phyloP scores from a whole-genome alignment of 2,329 filamentous ascomycete genomes.

The Fusarium sp. region DNA sequence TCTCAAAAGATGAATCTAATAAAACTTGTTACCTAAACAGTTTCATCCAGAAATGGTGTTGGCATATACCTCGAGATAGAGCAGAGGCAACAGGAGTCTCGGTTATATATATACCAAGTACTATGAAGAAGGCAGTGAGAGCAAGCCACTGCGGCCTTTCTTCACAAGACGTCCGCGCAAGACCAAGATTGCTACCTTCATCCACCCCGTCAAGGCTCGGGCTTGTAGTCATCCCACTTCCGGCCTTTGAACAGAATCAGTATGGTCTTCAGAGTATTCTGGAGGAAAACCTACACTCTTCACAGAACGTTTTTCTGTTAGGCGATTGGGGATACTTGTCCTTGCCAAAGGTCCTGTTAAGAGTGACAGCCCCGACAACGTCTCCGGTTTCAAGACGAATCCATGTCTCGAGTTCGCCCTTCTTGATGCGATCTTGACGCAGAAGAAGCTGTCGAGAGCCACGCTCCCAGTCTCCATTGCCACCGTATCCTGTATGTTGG shows the following conservation, averaged over 20 bases:
- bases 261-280: not conserved
- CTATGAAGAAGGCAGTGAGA: not conserved
- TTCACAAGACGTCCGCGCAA: too few relatives aligned
- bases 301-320: conserved; percentile 41
- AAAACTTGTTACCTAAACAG: too few relatives aligned
- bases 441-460: conserved; percentile 57
- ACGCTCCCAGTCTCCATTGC: conserved; percentile 70
- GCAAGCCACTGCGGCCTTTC: not conserved
- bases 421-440: conserved; percentile 53
- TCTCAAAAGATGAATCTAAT: too few relatives aligned
- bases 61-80: too few relatives aligned
- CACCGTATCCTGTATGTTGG: conserved; percentile 73
- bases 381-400: conserved; percentile 66
- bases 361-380: conserved; percentile 59
- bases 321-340: conserved; percentile 60
- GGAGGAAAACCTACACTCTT: not conserved
- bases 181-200: too few relatives aligned
- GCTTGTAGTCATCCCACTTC: conserved; percentile 7
- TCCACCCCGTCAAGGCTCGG: not conserved
- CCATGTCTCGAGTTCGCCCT: conserved; percentile 64
- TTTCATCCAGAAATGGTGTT: too few relatives aligned
- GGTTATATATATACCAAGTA: too few relatives aligned
- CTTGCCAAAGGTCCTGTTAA: conserved; percentile 67
- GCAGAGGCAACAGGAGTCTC: too few relatives aligned
- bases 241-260: not conserved